Conservation (phyloP, 371 early-diverging fungal species). For the Apophysomyces elegans region DNA sequence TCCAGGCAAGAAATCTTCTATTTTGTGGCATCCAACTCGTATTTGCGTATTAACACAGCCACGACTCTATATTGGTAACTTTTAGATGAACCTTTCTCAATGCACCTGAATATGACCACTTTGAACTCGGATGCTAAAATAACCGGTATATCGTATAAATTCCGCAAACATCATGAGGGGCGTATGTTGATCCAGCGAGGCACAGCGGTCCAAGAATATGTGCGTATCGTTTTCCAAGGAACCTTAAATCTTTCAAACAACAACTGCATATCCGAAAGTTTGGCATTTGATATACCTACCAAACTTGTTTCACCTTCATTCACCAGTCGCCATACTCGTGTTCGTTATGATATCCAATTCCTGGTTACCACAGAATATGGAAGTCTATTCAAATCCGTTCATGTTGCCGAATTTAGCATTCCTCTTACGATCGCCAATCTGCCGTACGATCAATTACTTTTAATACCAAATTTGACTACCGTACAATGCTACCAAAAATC, state of each 20-base stretch:
- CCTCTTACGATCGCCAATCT: slow-evolving; percentile 43
- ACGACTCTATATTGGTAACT: neutral
- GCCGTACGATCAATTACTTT: slow-evolving; percentile 36
- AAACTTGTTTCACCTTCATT: slow-evolving; percentile 50
- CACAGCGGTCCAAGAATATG: slow-evolving; percentile 22
- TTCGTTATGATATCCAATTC: slow-evolving; percentile 42
- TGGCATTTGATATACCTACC: slow-evolving; percentile 46
- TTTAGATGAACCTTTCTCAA: slow-evolving; percentile 38
- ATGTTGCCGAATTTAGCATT: slow-evolving; percentile 34
- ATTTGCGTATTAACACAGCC: neutral
- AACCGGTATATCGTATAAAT: slow-evolving; percentile 23
- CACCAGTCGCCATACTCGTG: slow-evolving; percentile 47
- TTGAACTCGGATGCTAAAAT: slow-evolving; percentile 39
- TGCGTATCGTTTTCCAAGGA: slow-evolving; percentile 28
- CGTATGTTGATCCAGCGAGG: slow-evolving; percentile 44
- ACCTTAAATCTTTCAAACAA: slow-evolving; percentile 12
- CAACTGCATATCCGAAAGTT: slow-evolving; percentile 21
- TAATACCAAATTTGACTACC: slow-evolving; percentile 36
- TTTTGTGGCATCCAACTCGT: neutral
- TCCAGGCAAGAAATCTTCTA: slow-evolving; percentile 30
- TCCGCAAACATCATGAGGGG: slow-evolving; percentile 51
- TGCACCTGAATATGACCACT: slow-evolving; percentile 36
- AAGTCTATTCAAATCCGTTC: slow-evolving; percentile 33
- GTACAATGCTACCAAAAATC: slow-evolving; percentile 30
- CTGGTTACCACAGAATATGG: slow-evolving; percentile 36